Evolutionary conservation across 306 rosid genomes (phyloP).

Genomic region (Dryas octopetala): DNA sequence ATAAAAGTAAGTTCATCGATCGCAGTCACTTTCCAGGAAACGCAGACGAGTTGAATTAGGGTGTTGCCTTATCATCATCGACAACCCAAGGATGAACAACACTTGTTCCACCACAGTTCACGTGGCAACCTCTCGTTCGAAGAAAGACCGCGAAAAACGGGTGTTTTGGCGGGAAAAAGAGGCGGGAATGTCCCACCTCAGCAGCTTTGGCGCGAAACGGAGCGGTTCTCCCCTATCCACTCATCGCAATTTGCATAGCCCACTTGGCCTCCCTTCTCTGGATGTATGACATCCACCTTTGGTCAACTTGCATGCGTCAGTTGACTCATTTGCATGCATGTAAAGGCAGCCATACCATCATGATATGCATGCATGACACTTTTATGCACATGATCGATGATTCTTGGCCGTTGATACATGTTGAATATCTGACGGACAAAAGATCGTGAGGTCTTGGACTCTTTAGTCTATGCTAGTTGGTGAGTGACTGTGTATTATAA

Average conservation of each 20-base stretch:
- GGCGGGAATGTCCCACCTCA: conserved; percentile 35
- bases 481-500: no score
- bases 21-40: background rate
- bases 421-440: no score
- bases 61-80: background rate
- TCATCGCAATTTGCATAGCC: conserved; percentile 27
- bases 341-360: background rate
- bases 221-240: conserved; percentile 21
- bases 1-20: no score
- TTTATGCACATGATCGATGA: background rate
- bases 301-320: background rate
- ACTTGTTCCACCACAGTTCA: background rate
- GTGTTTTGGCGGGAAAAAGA: conserved; percentile 33
- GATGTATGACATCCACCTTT: no score
- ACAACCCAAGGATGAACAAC: conserved; percentile 6
- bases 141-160: background rate
- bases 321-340: background rate
- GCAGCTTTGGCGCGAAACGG: conserved; percentile 47
- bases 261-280: conserved; percentile 21
- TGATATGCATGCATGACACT: background rate
- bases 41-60: background rate
- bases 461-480: no score
- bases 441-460: no score
- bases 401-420: background rate
- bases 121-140: conserved; percentile 2